Percentiles rank a stretch among this genome's conserved stretches.
These are phyloP conservation scores for Cryphonectria radicalis DNA, from an alignment of 2,329 filamentous ascomycete genomes.

Conservation along the genomic window DNA sequence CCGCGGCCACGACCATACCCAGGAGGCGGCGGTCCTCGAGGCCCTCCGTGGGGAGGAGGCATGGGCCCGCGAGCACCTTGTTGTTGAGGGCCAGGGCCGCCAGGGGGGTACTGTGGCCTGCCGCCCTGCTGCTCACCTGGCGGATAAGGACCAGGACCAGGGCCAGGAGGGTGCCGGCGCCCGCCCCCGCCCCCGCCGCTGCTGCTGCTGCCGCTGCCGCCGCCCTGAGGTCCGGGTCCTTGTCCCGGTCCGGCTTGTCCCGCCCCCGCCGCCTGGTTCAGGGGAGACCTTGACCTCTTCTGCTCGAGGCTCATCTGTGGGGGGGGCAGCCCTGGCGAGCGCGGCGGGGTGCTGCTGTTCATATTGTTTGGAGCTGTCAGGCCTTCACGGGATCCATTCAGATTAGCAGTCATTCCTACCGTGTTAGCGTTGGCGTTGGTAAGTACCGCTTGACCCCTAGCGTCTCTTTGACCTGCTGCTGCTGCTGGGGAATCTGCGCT, in stretches of 20 bases:
- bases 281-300: conserved; percentile 51
- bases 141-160: conserved; percentile 39
- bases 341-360: conserved; percentile 39
- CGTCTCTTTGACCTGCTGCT: conserved; percentile 41
- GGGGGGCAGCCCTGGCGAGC: conserved; percentile 46
- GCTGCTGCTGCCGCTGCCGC: no score
- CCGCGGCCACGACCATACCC: conserved; percentile 29
- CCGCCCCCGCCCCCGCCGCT: no score
- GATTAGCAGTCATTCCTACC: conserved; percentile 59
- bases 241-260: conserved; percentile 30
- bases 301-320: conserved; percentile 46
- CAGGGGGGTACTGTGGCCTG: conserved; percentile 22
- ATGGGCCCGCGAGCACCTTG: conserved; percentile 18
- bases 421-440: conserved; percentile 51
- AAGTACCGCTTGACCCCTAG: conserved; percentile 54
- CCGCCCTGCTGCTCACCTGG: conserved; percentile 36
- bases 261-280: conserved; percentile 44
- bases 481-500: conserved; percentile 39
- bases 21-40: conserved; percentile 36
- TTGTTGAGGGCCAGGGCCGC: conserved; percentile 17
- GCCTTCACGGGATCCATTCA: conserved; percentile 58
- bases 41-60: conserved; percentile 31
- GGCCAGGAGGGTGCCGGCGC: conserved; percentile 35
- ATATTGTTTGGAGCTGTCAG: conserved; percentile 45
- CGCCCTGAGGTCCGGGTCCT: conserved; percentile 30